These are phyloP conservation scores for Sugiyamaella castrensis DNA, from an alignment of 1,139 yeast species.

Conservation along the genomic window DNA sequence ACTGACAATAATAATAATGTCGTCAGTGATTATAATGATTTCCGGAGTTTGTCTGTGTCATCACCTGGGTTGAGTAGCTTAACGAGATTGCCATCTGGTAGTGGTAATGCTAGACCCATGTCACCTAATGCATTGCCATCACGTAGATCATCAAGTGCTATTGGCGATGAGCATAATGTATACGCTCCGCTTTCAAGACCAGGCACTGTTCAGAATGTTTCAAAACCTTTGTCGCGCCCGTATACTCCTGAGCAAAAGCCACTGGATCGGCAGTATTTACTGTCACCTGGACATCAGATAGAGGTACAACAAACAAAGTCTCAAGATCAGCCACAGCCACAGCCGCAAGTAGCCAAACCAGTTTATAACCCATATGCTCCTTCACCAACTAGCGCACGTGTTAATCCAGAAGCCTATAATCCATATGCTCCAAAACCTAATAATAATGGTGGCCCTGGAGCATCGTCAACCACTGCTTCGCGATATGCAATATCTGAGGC, in stretches of 20 bases:
- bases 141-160: slow-evolving; percentile 12
- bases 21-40: neutral
- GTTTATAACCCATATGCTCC: slow-evolving; percentile 21
- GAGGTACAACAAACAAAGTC: neutral
- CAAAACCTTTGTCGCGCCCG: slow-evolving; percentile 9
- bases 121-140: slow-evolving; percentile 13
- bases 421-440: slow-evolving; percentile 13
- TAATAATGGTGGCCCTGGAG: neutral
- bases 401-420: slow-evolving; percentile 6
- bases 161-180: slow-evolving; percentile 9
- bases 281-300: neutral
- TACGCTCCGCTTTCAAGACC: slow-evolving; percentile 15
- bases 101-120: slow-evolving; percentile 9
- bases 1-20: neutral
- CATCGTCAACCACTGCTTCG: neutral
- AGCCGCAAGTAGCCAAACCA: neutral
- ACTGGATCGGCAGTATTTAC: neutral
- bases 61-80: neutral
- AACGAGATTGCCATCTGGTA: neutral
- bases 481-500: slow-evolving; percentile 1
- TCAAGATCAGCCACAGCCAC: neutral
- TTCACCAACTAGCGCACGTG: neutral
- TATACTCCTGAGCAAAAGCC: slow-evolving; percentile 11
- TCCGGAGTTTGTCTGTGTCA: neutral
- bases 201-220: slow-evolving; percentile 1